Evolutionary conservation across 1,139 yeast species (phyloP).

Genomic region (Geotrichum candidum): DNA sequence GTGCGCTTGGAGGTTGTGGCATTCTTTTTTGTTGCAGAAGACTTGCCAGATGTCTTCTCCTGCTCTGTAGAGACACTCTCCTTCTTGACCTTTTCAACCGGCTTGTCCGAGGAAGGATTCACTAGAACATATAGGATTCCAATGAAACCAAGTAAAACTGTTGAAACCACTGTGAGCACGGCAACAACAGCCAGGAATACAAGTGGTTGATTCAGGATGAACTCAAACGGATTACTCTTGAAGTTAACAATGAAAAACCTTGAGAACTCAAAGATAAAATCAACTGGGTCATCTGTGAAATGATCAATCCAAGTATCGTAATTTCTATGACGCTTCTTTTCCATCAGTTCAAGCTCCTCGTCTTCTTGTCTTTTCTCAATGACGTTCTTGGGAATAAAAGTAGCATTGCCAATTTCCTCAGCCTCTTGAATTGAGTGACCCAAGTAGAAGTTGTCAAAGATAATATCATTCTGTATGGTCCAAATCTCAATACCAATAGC

Average conservation of each 20-base stretch:
- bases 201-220: slow-evolving; percentile 34
- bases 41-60: slow-evolving; percentile 10
- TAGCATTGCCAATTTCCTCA: slow-evolving; percentile 69
- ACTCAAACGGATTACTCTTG: slow-evolving; percentile 31
- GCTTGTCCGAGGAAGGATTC: slow-evolving; percentile 11
- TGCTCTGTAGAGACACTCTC: slow-evolving; percentile 14
- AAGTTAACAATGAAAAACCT: slow-evolving; percentile 33
- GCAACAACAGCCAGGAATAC: slow-evolving; percentile 30
- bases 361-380: slow-evolving; percentile 45
- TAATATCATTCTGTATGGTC: slow-evolving; percentile 70
- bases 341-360: slow-evolving; percentile 32
- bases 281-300: slow-evolving; percentile 36
- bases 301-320: slow-evolving; percentile 25
- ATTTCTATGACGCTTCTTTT: slow-evolving; percentile 24
- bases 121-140: slow-evolving; percentile 21
- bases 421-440: slow-evolving; percentile 83
- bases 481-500: slow-evolving; percentile 87
- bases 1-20: slow-evolving; percentile 27
- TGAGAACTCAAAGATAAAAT: slow-evolving; percentile 29
- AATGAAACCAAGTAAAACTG: slow-evolving; percentile 28
- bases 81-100: slow-evolving; percentile 13
- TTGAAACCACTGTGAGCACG: slow-evolving; percentile 21
- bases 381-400: slow-evolving; percentile 57
- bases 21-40: slow-evolving; percentile 19
- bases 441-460: slow-evolving; percentile 78